Conservation (phyloP, 805 yeast species). For the Myxozyma geophila region DNA sequence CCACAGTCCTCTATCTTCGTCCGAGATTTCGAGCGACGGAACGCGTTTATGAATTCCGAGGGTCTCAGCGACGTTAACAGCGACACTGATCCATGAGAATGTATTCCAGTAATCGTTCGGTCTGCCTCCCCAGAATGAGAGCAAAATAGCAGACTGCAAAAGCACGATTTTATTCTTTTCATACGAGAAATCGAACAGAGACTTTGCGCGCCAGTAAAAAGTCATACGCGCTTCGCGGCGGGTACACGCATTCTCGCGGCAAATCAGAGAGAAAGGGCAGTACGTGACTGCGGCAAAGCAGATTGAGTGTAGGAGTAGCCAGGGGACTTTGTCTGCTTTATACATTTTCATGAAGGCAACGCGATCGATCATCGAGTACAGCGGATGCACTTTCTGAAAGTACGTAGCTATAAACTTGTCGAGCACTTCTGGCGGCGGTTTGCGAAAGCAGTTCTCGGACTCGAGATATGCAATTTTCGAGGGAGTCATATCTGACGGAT, state of each 20-base stretch:
- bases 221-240: slow-evolving; percentile 30
- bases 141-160: slow-evolving; percentile 19
- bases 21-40: slow-evolving; percentile 12
- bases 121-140: slow-evolving; percentile 32
- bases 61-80: slow-evolving; percentile 33
- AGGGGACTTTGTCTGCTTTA: slow-evolving; percentile 12
- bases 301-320: slow-evolving; percentile 25
- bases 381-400: slow-evolving; percentile 28
- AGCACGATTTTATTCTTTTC: slow-evolving; percentile 25
- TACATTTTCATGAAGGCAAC: slow-evolving; percentile 17
- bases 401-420: slow-evolving; percentile 21
- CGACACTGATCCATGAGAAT: slow-evolving; percentile 25
- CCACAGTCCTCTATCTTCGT: slow-evolving; percentile 19
- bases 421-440: slow-evolving; percentile 14
- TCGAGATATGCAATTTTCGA: slow-evolving; percentile 17
- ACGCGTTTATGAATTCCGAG: slow-evolving; percentile 25
- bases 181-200: slow-evolving; percentile 28
- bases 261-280: slow-evolving; percentile 14
- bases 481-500: slow-evolving; percentile 21
- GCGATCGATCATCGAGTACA: slow-evolving; percentile 27
- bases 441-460: slow-evolving; percentile 17
- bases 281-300: slow-evolving; percentile 27
- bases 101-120: slow-evolving; percentile 34
- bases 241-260: slow-evolving; percentile 8
- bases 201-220: slow-evolving; percentile 26